These are phyloP conservation scores for Castanea mollissima DNA, from an alignment of 306 rosid genomes.

Conservation along the genomic window DNA sequence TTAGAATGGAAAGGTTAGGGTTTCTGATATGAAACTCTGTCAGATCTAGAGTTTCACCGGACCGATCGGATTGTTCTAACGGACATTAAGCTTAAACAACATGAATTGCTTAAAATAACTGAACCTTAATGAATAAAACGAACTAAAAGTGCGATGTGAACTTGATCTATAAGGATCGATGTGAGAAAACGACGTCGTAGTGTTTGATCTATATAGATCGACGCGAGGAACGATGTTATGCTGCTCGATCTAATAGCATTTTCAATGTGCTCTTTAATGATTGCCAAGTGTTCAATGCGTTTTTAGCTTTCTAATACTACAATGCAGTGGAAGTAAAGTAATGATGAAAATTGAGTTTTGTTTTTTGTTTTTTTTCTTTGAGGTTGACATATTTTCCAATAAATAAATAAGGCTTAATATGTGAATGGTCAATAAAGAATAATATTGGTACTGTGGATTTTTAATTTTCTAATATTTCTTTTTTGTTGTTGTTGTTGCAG, in stretches of 20 bases:
- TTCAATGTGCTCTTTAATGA: neutral
- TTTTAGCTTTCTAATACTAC: neutral
- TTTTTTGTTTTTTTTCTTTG: too few species aligned
- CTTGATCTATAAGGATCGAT: slow-evolving; percentile 30
- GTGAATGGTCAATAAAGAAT: neutral
- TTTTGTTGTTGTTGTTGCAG: slow-evolving; percentile 38
- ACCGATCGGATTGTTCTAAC: slow-evolving; percentile 13
- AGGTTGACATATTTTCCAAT: too few species aligned
- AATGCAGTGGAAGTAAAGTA: too few species aligned
- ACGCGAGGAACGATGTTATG: neutral
- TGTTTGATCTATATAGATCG: slow-evolving; percentile 9
- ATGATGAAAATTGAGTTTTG: too few species aligned
- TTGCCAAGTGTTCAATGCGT: neutral
- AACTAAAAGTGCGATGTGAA: neutral
- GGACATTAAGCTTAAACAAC: slow-evolving; percentile 3
- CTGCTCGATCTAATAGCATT: slow-evolving; percentile 15
- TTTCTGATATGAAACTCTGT: slow-evolving; percentile 3
- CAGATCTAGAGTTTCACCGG: slow-evolving; percentile 40
- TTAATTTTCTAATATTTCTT: neutral
- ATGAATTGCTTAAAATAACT: slow-evolving; percentile 3
- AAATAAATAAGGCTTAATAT: too few species aligned
- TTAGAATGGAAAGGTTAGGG: slow-evolving; percentile 83
- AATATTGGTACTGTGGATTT: neutral
- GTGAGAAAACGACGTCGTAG: neutral
- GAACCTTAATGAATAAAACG: neutral